phyloP scores from a whole-genome alignment of 208 protist species.

The Leishmania amazonensis region DNA sequence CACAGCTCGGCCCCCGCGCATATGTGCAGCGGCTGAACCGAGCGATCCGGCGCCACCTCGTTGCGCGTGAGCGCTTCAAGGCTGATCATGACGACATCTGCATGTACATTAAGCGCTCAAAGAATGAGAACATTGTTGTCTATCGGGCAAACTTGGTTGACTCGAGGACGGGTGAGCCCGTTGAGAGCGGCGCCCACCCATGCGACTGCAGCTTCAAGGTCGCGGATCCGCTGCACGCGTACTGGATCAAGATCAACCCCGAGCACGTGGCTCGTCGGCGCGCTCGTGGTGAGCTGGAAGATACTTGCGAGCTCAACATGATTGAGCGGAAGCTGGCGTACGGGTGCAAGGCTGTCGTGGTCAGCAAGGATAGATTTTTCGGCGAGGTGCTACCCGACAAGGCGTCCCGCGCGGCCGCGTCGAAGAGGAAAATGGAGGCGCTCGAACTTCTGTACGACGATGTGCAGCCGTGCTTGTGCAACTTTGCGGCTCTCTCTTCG shows the following conservation, averaged over 20 bases:
- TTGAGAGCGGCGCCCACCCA: conserved; percentile 26
- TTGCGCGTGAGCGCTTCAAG: conserved; percentile 56
- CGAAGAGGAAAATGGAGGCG: conserved; percentile 16
- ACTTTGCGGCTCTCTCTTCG: conserved; percentile 65
- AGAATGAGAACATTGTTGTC: conserved; percentile 80
- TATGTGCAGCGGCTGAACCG: conserved; percentile 58
- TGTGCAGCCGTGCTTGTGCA: conserved; percentile 45
- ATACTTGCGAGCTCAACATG: conserved; percentile 66
- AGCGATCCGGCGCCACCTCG: conserved; percentile 35
- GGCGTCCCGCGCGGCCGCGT: conserved; percentile 14
- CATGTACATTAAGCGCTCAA: conserved; percentile 83
- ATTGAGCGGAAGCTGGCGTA: conserved; percentile 79
- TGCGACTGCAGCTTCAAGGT: conserved; percentile 40
- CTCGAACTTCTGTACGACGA: conserved; percentile 29
- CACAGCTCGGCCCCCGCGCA: conserved; percentile 47
- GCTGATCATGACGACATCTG: conserved; percentile 77
- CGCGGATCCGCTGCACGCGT: conserved; percentile 62
- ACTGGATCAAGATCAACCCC: conserved; percentile 79
- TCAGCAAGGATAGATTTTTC: conserved; percentile 32
- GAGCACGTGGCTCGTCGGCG: conserved; percentile 50
- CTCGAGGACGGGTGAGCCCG: conserved; percentile 16
- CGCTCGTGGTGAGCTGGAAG: conserved; percentile 36
- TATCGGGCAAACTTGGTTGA: conserved; percentile 57
- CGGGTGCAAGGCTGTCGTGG: conserved; percentile 50
- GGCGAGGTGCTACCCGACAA: conserved; percentile 31